These are phyloP conservation scores for Hordeum marinum DNA, from an alignment of 176 grass and related monocot genomes.

Conservation along the genomic window DNA sequence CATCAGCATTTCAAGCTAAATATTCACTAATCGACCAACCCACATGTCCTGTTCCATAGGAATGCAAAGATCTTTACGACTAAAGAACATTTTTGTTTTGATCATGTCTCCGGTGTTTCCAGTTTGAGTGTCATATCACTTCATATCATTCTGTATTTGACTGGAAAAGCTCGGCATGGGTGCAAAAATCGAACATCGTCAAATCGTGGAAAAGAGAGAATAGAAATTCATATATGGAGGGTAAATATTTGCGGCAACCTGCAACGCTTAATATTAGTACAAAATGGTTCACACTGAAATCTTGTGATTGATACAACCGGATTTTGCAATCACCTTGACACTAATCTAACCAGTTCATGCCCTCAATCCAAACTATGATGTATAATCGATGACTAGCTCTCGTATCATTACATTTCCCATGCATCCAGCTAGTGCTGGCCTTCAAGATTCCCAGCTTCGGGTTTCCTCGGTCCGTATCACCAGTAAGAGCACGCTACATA, in stretches of 20 bases:
- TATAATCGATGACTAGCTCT: neutral
- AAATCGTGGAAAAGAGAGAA: neutral
- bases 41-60: neutral
- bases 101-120: neutral
- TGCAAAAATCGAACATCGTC: neutral
- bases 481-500: neutral
- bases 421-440: neutral
- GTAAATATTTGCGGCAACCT: neutral
- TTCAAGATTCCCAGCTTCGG: neutral
- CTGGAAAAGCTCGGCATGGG: neutral
- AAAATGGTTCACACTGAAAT: neutral
- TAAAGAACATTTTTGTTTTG: too few relatives aligned
- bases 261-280: neutral
- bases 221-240: neutral
- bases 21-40: neutral
- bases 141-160: neutral
- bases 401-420: neutral
- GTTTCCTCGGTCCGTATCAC: neutral
- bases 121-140: neutral
- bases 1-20: slow-evolving; percentile 25
- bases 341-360: neutral
- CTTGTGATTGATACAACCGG: neutral
- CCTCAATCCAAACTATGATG: slow-evolving; percentile 2
- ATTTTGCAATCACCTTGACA: neutral
- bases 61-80: too few relatives aligned